Evolutionary conservation across 768 basidiomycete species (phyloP).

Genomic region (Suillus subaureus): DNA sequence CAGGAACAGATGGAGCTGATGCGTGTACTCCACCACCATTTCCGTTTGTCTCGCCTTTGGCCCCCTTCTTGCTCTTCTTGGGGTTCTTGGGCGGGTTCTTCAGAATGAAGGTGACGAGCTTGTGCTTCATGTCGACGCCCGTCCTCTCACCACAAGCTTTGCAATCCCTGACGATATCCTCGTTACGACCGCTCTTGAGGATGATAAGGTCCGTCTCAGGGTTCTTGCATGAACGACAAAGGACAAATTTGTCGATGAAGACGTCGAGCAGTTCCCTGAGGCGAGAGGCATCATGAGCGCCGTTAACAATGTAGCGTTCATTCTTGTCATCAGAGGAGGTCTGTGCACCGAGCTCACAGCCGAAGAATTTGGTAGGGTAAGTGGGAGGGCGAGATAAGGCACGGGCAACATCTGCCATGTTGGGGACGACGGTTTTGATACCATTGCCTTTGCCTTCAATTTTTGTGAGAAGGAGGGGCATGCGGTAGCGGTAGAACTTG

Average conservation of each 20-base stretch:
- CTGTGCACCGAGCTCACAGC: constrained; percentile 97
- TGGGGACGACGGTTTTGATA: constrained; percentile 98
- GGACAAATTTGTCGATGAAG: constrained; percentile 98
- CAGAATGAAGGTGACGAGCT: constrained; percentile 92
- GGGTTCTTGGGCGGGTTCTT: constrained; percentile 95
- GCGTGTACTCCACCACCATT: constrained; percentile 49
- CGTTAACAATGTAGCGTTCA: constrained; percentile 98
- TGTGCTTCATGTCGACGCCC: constrained; percentile 94
- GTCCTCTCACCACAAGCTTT: constrained; percentile 97
- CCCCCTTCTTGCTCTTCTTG: constrained; percentile 56
- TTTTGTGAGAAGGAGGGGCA: constrained; percentile 94
- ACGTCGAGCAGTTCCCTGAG: constrained; percentile 93
- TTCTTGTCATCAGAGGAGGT: constrained; percentile 96
- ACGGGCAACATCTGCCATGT: constrained; percentile 97
- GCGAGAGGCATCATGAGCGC: constrained; percentile 88
- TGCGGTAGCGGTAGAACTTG: constrained; percentile 96
- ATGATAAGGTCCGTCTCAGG: constrained; percentile 97
- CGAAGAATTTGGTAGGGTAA: constrained; percentile 99
- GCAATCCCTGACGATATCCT: constrained; percentile 94
- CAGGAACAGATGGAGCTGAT: constrained; percentile 38
- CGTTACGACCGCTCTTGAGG: constrained; percentile 76
- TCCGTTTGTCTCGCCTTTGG: constrained; percentile 44
- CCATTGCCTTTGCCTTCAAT: constrained; percentile 99
- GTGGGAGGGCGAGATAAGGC: constrained; percentile 93
- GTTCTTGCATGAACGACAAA: constrained; percentile 98